Evolutionary conservation across 345 rosid species (phyloP).

Genomic region (Syzygium oleosum): DNA sequence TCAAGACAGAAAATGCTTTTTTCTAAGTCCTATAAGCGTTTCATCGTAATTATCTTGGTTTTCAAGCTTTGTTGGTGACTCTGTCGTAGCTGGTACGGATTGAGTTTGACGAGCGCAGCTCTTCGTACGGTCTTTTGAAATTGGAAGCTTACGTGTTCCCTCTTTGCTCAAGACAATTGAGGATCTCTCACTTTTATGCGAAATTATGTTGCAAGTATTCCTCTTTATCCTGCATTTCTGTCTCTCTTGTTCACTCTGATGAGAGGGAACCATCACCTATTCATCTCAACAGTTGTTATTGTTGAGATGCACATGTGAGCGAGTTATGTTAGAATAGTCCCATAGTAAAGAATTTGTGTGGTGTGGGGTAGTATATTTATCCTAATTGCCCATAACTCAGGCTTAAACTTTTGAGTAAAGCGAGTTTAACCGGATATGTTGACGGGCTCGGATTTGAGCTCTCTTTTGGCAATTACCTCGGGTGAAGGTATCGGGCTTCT

Average conservation of each 20-base stretch:
- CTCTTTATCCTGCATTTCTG: not conserved
- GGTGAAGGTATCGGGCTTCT: too few species aligned
- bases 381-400: too few species aligned
- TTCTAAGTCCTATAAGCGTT: not conserved
- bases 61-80: not conserved
- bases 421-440: too few species aligned
- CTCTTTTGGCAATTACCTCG: too few species aligned
- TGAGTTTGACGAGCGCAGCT: not conserved
- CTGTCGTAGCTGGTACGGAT: not conserved
- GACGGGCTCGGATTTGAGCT: too few species aligned
- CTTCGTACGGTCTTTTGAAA: not conserved
- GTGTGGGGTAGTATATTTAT: too few species aligned
- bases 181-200: not conserved
- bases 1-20: not conserved
- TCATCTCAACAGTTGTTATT: not conserved
- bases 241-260: not conserved
- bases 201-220: not conserved
- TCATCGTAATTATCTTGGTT: not conserved
- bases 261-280: not conserved
- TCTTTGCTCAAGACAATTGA: not conserved
- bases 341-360: too few species aligned
- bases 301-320: not conserved
- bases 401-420: too few species aligned
- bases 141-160: not conserved
- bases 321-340: too few species aligned